Conservation (phyloP, 441 rosid genomes). For the Kokia cookei region DNA sequence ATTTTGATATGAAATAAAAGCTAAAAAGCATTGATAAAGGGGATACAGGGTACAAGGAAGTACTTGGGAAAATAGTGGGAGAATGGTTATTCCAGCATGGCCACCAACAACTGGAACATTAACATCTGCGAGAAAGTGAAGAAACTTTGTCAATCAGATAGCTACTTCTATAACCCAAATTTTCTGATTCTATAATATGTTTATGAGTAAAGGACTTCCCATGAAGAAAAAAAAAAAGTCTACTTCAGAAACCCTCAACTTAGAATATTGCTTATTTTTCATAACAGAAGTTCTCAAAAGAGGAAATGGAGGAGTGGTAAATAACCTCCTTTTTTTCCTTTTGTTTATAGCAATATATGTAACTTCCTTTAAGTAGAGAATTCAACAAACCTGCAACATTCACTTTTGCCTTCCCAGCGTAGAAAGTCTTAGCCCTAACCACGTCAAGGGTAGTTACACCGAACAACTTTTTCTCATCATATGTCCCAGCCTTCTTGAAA, state of each 20-base stretch:
- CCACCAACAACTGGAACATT: constrained; percentile 96
- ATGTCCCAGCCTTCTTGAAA: constrained; percentile 93
- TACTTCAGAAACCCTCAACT: background rate
- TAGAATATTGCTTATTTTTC: background rate
- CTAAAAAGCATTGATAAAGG: background rate
- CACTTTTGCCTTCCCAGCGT: constrained; percentile 79
- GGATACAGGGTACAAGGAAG: background rate
- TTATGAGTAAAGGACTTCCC: background rate
- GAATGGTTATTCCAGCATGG: constrained; percentile 95
- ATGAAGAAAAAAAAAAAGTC: background rate
- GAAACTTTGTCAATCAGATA: background rate
- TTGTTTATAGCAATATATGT: background rate
- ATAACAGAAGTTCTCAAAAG: background rate
- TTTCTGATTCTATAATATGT: background rate
- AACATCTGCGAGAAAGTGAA: constrained; percentile 47
- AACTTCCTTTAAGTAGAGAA: background rate
- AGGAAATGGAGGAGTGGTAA: background rate
- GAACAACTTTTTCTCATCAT: constrained; percentile 67
- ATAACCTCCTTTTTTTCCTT: background rate
- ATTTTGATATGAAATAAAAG: background rate
- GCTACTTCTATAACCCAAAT: background rate
- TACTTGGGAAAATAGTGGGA: constrained; percentile 88
- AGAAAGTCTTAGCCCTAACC: constrained; percentile 93
- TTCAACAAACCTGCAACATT: constrained; percentile 62
- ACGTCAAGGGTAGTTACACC: constrained; percentile 97